Conservation (phyloP, 768 basidiomycete species). For the Hericium erinaceus region DNA sequence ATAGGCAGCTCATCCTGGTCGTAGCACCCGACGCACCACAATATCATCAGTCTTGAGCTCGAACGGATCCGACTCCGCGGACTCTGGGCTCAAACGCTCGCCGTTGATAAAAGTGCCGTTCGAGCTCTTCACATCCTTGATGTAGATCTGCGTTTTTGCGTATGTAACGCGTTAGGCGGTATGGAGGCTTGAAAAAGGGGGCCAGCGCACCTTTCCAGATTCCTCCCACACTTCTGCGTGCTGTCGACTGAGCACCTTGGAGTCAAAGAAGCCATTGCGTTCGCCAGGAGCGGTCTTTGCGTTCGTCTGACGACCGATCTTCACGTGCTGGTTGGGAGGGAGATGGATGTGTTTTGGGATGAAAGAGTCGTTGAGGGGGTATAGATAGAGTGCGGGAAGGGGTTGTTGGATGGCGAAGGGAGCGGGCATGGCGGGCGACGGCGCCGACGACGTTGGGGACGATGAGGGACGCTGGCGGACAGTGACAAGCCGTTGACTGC, state of each 20-base stretch:
- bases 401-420: conserved; percentile 13
- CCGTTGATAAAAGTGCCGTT: conserved; percentile 99
- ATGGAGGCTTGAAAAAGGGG: conserved; percentile 9
- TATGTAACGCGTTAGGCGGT: conserved; percentile 8
- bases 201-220: conserved; percentile 61
- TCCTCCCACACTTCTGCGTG: conserved; percentile 99
- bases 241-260: conserved; percentile 86
- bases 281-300: conserved; percentile 89
- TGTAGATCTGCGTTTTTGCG: conserved; percentile 61
- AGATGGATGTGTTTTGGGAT: conserved; percentile 91
- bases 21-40: conserved; percentile 54
- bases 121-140: conserved; percentile 96
- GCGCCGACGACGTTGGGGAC: not conserved
- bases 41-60: conserved; percentile 94
- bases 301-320: conserved; percentile 95
- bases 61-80: conserved; percentile 84
- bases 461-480: conserved; percentile 3
- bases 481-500: no score
- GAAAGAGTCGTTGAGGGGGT: conserved; percentile 92
- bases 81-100: conserved; percentile 83
- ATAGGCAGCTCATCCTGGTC: conserved; percentile 5
- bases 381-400: conserved; percentile 39
- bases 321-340: conserved; percentile 52
- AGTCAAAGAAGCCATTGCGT: conserved; percentile 95
- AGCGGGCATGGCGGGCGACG: conserved; percentile 10